Evolutionary conservation across 495 filamentous ascomycete species (phyloP).

Genomic region (Penicillium steckii): DNA sequence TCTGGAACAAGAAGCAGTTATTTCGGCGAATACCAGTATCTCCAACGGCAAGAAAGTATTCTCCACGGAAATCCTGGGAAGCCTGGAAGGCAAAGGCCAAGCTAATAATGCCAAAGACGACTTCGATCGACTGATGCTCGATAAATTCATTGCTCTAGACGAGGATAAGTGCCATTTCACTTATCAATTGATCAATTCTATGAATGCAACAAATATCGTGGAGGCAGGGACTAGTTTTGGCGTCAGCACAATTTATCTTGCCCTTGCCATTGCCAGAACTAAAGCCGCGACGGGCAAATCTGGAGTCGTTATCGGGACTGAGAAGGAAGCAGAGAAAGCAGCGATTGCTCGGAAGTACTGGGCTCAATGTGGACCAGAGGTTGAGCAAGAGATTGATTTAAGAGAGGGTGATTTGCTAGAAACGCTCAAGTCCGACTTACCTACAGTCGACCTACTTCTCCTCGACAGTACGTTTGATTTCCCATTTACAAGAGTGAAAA

Average conservation of each 20-base stretch:
- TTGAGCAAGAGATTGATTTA: conserved; percentile 48
- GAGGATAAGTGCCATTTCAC: conserved; percentile 51
- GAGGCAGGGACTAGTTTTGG: conserved; percentile 58
- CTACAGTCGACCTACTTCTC: conserved; percentile 49
- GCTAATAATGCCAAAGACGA: conserved; percentile 11
- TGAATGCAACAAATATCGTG: conserved; percentile 45
- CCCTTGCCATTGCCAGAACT: conserved; percentile 45
- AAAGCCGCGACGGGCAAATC: conserved; percentile 13
- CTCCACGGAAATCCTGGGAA: conserved; percentile 12
- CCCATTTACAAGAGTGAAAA: background rate
- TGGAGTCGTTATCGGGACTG: conserved; percentile 52
- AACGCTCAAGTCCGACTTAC: conserved; percentile 42
- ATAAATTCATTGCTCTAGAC: conserved; percentile 54
- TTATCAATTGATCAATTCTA: conserved; percentile 43
- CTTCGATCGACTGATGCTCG: conserved; percentile 35
- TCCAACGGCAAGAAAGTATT: conserved; percentile 9
- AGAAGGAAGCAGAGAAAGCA: conserved; percentile 51
- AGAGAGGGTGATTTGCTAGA: conserved; percentile 52
- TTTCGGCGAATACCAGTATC: conserved; percentile 20
- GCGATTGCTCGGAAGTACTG: conserved; percentile 45
- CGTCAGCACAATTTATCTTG: conserved; percentile 57
- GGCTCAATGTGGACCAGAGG: conserved; percentile 38
- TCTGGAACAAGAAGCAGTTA: conserved; percentile 23
- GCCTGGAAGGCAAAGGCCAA: conserved; percentile 13
- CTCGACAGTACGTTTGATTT: conserved; percentile 51